Base-by-base conservation (phyloP, 345 rosid genomes). In the Rhizophora apiculata region DNA sequence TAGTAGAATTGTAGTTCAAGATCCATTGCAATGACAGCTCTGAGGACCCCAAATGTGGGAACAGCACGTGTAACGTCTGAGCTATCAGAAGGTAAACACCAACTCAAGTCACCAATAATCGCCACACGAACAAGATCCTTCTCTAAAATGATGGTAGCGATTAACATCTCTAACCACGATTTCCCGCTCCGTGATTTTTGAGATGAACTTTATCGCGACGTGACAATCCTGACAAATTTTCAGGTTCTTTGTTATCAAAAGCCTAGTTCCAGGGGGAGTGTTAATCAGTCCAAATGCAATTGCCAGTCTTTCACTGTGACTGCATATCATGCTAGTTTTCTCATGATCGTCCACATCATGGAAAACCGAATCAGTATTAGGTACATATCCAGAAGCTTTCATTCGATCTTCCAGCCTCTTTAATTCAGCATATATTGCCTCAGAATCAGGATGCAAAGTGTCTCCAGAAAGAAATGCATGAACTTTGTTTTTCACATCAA, bases 151-250 rank as follows among this genome's bases (percentile, higher is more conserved):
- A 74, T 79, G 85, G 69, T 75, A 82, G 46, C 80, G 81, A 43
- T 82, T 82, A 18, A 76, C 82, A 71, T 82, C 85, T 63, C 85
- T 67, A 10, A 82, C 65, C 20, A 29, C 68, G 54, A 82, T 79
- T 71, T 79, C 82, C 74, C 85, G 68, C 49, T 67, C 46, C 4
- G 46, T 66, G 31, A 82, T 78, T 67, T 69, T 82, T 2, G 85
- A 79, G 67, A 79, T 77, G 29, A 74, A 63, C 73, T 79, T 82
- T 55, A 82, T 79, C 9, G 83, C 85, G 0, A 57, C 53, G 49
- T 82, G 85, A 70, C 83, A 82, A 51, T 82, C 85, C 51, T 77
- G 83, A 49, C 83, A 82, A 31, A 79, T 76, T 53, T 69, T 66
- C 52, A 82, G 78, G 68, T 82, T 82, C 81, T 82, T 82, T 36